These are phyloP conservation scores for Penicillium silybi DNA, from an alignment of 495 filamentous ascomycete species.

Conservation along the genomic window DNA sequence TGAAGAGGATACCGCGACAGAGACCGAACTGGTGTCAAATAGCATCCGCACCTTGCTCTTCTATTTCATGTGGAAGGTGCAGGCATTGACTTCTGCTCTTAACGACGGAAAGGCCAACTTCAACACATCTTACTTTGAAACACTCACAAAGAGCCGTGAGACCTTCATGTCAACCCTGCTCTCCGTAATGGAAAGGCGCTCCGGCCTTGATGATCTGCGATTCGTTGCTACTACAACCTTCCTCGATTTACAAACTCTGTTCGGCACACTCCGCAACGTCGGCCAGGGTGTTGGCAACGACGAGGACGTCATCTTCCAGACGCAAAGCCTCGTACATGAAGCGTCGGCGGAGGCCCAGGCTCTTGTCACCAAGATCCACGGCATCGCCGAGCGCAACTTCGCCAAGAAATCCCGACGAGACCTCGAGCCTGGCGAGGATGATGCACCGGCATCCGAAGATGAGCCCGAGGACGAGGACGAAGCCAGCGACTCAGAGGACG, in stretches of 20 bases:
- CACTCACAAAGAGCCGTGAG: conserved; percentile 41
- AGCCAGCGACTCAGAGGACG: conserved; percentile 51
- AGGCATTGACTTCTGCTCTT: conserved; percentile 39
- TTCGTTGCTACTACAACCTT: conserved; percentile 68
- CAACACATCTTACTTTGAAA: conserved; percentile 48
- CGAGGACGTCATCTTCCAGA: conserved; percentile 44
- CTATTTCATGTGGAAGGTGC: conserved; percentile 95
- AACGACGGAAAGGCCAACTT: conserved; percentile 42
- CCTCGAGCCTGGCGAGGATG: conserved; percentile 67
- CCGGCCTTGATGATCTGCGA: conserved; percentile 67
- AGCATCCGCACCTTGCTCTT: conserved; percentile 71
- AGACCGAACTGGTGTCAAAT: conserved; percentile 69
- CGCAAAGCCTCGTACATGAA: conserved; percentile 61
- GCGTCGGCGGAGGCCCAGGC: conserved; percentile 54
- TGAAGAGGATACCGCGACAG: conserved; percentile 62
- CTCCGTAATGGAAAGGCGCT: conserved; percentile 54
- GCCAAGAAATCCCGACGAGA: conserved; percentile 64
- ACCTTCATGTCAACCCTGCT: conserved; percentile 58
- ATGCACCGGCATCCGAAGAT: conserved; percentile 49
- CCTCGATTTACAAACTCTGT: conserved; percentile 77
- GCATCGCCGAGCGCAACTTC: conserved; percentile 66
- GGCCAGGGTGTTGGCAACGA: conserved; percentile 40
- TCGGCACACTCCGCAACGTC: conserved; percentile 61
- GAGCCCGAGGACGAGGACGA: conserved; percentile 56
- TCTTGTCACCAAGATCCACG: conserved; percentile 69